Evolutionary conservation across 208 protist genomes (phyloP).

Genomic region (Acanthamoeba triangularis): DNA sequence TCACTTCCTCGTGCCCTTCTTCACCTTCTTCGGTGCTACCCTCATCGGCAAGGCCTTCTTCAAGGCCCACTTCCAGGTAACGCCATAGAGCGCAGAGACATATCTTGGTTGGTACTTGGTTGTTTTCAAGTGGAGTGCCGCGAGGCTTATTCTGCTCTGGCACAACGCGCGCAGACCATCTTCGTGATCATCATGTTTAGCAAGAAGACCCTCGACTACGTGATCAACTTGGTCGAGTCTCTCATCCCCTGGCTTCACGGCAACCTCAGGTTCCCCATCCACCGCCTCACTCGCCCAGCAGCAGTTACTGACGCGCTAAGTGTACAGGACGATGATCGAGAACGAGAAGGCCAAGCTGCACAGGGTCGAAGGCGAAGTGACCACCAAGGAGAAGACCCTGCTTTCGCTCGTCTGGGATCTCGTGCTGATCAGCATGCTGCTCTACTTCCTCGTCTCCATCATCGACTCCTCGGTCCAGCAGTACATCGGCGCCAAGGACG

Average conservation of each 20-base stretch:
- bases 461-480: conserved; percentile 39
- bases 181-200: conserved; percentile 41
- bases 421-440: conserved; percentile 37
- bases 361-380: background rate
- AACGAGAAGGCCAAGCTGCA: conserved; percentile 23
- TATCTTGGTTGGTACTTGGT: no score
- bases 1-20: conserved; percentile 97
- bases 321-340: conserved; percentile 17
- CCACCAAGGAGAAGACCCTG: conserved; percentile 29
- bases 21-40: conserved; percentile 97
- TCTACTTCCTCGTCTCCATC: conserved; percentile 67
- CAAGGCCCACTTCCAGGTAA: conserved; percentile 81
- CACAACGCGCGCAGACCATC: background rate
- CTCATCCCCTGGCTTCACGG: conserved; percentile 5
- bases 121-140: no score
- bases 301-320: no score
- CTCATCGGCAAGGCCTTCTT: conserved; percentile 96
- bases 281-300: no score
- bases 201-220: conserved; percentile 27
- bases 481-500: conserved; percentile 32
- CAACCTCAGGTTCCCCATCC: no score
- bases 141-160: no score
- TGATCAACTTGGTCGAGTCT: conserved; percentile 31
- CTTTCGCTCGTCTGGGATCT: conserved; percentile 35
- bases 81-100: background rate